These are phyloP conservation scores for Hymenoscyphus salicellus DNA, from an alignment of 2,329 filamentous ascomycete species.

Conservation along the genomic window DNA sequence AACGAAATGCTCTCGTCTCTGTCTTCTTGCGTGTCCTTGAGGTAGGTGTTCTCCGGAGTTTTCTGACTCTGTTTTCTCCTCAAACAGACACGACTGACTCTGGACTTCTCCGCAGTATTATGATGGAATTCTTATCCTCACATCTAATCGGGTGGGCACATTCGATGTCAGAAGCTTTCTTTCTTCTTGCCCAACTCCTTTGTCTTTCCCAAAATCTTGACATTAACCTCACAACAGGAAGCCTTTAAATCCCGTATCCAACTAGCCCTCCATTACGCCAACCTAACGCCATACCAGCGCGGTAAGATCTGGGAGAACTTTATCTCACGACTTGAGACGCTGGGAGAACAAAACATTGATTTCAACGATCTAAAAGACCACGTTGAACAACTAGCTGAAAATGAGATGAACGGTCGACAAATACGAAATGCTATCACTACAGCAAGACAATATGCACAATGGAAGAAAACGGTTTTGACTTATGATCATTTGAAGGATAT, in stretches of 20 bases:
- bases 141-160: conserved; percentile 38
- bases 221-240: neutral
- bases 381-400: neutral
- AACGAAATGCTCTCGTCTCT: conserved; percentile 20
- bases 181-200: neutral
- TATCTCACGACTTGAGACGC: neutral
- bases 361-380: neutral
- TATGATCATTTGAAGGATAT: neutral
- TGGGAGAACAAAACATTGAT: neutral
- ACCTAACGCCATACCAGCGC: neutral
- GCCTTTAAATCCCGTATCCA: neutral
- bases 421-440: neutral
- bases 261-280: neutral
- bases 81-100: neutral
- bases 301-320: neutral
- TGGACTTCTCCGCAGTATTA: conserved; percentile 29
- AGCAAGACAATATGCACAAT: neutral
- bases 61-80: neutral
- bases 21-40: conserved; percentile 4
- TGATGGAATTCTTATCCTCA: conserved; percentile 41
- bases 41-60: no score
- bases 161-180: conserved; percentile 31
- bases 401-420: neutral
- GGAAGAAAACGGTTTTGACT: neutral
- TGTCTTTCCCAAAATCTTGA: neutral